Percentiles rank a stretch among this genome's conserved stretches.
Conservation (phyloP, 139 green algal species). For the Chlamydomonas sp. region DNA sequence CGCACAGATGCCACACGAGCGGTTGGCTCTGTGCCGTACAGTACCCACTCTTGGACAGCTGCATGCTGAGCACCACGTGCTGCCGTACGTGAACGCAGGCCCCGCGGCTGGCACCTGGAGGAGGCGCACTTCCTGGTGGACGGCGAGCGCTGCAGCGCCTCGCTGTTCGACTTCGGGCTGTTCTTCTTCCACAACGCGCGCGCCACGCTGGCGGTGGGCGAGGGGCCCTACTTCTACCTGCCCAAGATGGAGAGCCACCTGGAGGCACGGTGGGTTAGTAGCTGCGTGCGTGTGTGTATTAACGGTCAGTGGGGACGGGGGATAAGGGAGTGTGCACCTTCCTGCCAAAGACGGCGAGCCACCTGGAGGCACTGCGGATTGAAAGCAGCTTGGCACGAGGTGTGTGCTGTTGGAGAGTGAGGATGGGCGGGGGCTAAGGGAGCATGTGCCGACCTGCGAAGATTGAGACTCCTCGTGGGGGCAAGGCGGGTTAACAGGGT, state of each 20-base stretch:
- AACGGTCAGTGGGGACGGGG: neutral
- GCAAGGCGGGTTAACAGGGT: no score
- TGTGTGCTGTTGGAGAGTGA: neutral
- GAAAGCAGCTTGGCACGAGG: no score
- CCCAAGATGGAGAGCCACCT: constrained; percentile 93
- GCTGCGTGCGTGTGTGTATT: neutral
- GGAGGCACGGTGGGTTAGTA: constrained; percentile 66
- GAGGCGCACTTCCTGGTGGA: constrained; percentile 88
- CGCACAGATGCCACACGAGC: neutral
- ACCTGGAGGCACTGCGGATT: constrained; percentile 77
- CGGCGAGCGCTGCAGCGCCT: constrained; percentile 67
- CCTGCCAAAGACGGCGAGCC: constrained; percentile 92
- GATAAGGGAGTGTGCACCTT: constrained; percentile 54
- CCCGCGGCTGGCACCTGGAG: constrained; percentile 88
- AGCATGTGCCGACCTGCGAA: neutral
- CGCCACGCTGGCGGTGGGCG: constrained; percentile 37
- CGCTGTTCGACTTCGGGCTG: constrained; percentile 89
- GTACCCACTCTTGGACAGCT: no score
- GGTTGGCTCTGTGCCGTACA: no score
- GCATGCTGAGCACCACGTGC: no score
- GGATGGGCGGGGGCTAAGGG: neutral
- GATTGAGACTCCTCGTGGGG: no score
- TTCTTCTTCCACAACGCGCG: constrained; percentile 91
- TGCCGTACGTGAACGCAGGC: constrained; percentile 33
- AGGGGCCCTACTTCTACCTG: constrained; percentile 91